Evolutionary conservation across 2,329 filamentous ascomycete genomes (phyloP), one percentile per base, ranked within the genome.

Genomic region (Stromatinia cepivora): DNA sequence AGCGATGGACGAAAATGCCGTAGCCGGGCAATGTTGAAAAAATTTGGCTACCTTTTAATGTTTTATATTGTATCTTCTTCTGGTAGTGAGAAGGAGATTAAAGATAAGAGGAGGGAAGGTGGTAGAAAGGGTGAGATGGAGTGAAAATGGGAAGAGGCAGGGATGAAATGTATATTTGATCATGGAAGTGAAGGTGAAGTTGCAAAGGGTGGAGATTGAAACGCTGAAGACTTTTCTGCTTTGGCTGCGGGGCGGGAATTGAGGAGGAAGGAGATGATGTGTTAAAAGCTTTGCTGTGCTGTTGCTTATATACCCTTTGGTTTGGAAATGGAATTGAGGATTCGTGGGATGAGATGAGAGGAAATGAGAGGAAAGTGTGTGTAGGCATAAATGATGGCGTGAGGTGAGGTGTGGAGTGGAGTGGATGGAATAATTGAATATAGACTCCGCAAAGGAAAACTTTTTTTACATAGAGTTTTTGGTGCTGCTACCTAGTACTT

Each of bases 221-320:
- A 50, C n/a, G 22, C 28, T 10, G 54, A 36, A n/a, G 53, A 57
- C 34, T 25, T 15, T 59, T 59, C 15, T 28, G 22, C 46, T 25
- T 63, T 64, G 22, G n/a, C 28, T 52, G 11, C 20, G 22, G n/a
- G 20, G 31, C 11, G 36, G 22, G 28, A 17, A 31, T 50, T 7
- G 28, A n/a, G 20, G 50, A 28, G 4, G 31, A 39, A 22, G n/a
- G 25, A n/a, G 31, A 39, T 28, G 20, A 5, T 28, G 50, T 25
- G 39, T 25, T 45, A 3, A 36, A 20, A 31, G n/a, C n/a, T 28
- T 25, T 48, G 63, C 63, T 58, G 52, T 56, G 50, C n/a, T 66
- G 64, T 66, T 66, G 64, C 64, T 66, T 66, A 58, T 66, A 66
- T 66, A 66, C 64, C 64, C 64, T 66, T 66, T 66, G 64, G 64